phyloP scores from a whole-genome alignment of 2,329 filamentous ascomycete species.

The Lasiodiplodia citricola region DNA sequence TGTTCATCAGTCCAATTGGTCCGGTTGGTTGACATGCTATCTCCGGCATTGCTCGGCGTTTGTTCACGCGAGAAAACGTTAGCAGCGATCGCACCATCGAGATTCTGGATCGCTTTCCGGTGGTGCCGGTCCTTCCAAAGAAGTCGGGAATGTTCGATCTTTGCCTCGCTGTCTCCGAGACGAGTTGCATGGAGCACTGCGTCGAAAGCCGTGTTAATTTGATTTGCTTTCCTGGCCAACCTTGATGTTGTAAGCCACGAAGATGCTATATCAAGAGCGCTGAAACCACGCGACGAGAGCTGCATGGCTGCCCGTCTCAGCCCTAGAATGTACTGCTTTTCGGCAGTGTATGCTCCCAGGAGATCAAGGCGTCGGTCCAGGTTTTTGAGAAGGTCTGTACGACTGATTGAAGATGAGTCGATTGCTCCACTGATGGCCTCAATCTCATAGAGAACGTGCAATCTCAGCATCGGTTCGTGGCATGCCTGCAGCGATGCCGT shows the following conservation, averaged over 20 bases:
- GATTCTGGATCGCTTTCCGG: slow-evolving; percentile 89
- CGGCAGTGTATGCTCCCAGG: slow-evolving; percentile 83
- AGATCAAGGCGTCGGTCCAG: slow-evolving; percentile 83
- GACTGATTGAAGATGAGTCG: slow-evolving; percentile 38
- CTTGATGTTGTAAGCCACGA: slow-evolving; percentile 86
- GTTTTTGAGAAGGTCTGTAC: slow-evolving; percentile 52
- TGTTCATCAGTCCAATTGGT: slow-evolving; percentile 37
- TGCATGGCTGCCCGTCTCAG: slow-evolving; percentile 88
- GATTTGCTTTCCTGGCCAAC: slow-evolving; percentile 83
- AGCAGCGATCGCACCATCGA: slow-evolving; percentile 83
- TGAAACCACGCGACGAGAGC: slow-evolving; percentile 71
- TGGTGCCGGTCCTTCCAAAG: slow-evolving; percentile 94
- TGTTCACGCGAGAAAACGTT: slow-evolving; percentile 67
- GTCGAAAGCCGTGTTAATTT: slow-evolving; percentile 87
- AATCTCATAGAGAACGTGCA: slow-evolving; percentile 87
- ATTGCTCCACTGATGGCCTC: slow-evolving; percentile 69
- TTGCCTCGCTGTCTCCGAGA: slow-evolving; percentile 83
- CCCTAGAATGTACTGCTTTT: slow-evolving; percentile 92
- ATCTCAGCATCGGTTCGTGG: slow-evolving; percentile 82
- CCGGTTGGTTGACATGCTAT: slow-evolving; percentile 6
- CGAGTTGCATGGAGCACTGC: slow-evolving; percentile 87
- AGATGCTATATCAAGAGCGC: slow-evolving; percentile 75
- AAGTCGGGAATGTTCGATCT: slow-evolving; percentile 91
- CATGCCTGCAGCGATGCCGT: slow-evolving; percentile 83
- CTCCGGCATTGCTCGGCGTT: not conserved